These are phyloP conservation scores for Nakazawaea wyomingensis DNA, from an alignment of 805 yeast species.

Conservation along the genomic window DNA sequence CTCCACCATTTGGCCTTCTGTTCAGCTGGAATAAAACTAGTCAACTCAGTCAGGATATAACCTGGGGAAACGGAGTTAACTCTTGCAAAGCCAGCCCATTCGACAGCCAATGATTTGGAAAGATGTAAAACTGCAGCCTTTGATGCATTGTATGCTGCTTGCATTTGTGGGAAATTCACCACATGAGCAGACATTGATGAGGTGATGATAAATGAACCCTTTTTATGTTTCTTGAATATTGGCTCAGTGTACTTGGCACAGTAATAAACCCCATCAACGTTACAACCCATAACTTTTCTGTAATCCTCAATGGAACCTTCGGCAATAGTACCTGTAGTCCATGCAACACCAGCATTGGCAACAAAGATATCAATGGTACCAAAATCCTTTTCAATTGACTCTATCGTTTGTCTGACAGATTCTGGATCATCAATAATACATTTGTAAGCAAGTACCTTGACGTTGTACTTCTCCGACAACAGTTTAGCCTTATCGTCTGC, in stretches of 20 bases:
- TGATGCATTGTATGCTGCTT: constrained; percentile 81
- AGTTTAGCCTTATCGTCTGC: constrained; percentile 58
- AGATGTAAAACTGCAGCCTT: constrained; percentile 81
- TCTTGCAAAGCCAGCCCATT: constrained; percentile 87
- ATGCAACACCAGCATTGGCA: constrained; percentile 86
- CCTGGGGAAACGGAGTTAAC: constrained; percentile 83
- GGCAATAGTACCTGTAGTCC: constrained; percentile 63
- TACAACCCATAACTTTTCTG: constrained; percentile 68
- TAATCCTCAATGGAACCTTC: constrained; percentile 53
- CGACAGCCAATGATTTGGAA: constrained; percentile 74
- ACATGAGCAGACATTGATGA: constrained; percentile 89
- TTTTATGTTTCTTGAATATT: constrained; percentile 65
- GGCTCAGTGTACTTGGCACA: constrained; percentile 72
- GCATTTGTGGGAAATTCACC: constrained; percentile 82
- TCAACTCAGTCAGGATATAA: constrained; percentile 71
- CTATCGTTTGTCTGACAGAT: constrained; percentile 44
- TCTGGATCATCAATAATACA: constrained; percentile 48
- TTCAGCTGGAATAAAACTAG: constrained; percentile 40
- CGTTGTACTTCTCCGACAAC: constrained; percentile 52
- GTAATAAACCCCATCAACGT: constrained; percentile 76
- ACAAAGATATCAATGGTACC: constrained; percentile 80
- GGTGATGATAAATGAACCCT: constrained; percentile 77
- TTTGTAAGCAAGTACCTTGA: constrained; percentile 59
- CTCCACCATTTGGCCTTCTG: constrained; percentile 44
- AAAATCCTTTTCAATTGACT: constrained; percentile 56